Conservation (phyloP, 257 asterid genomes). For the Handroanthus guayacan region DNA sequence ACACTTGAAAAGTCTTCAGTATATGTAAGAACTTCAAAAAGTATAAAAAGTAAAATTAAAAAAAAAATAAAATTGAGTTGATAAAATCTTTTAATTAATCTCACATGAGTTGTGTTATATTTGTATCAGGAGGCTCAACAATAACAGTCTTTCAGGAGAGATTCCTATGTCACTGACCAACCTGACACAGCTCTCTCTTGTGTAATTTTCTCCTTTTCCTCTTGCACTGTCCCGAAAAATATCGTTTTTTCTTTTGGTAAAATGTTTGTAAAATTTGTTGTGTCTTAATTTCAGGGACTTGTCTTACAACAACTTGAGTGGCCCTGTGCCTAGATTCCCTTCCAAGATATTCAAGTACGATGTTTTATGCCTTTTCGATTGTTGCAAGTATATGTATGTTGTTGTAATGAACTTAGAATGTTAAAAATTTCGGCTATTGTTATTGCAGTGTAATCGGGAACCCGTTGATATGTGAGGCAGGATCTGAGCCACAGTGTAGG, state of each 20-base stretch:
- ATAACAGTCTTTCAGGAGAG: conserved; percentile 80
- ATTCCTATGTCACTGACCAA: conserved; percentile 77
- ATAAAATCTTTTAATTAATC: neutral
- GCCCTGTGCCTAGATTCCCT: conserved; percentile 83
- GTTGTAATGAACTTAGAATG: conserved; percentile 23
- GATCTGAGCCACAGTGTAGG: conserved; percentile 67
- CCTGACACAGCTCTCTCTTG: conserved; percentile 76
- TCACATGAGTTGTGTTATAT: conserved; percentile 24
- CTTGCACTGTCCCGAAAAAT: conserved; percentile 1
- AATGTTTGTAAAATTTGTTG: conserved; percentile 21
- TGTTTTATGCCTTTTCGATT: neutral
- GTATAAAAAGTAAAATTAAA: neutral
- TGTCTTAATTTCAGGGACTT: conserved; percentile 69
- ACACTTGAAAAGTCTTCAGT: conserved; percentile 64
- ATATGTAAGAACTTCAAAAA: conserved; percentile 64
- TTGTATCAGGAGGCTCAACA: conserved; percentile 82
- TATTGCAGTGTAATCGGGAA: conserved; percentile 76
- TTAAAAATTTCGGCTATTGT: conserved; percentile 15
- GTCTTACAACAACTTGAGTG: conserved; percentile 94
- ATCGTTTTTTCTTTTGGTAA: neutral
- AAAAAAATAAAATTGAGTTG: neutral
- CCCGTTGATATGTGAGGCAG: conserved; percentile 75
- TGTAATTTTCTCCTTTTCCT: conserved; percentile 59
- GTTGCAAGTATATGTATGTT: neutral
- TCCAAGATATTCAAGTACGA: conserved; percentile 86